Evolutionary conservation across 176 grass and related monocot genomes (phyloP).

Genomic region (Oryza officinalis): DNA sequence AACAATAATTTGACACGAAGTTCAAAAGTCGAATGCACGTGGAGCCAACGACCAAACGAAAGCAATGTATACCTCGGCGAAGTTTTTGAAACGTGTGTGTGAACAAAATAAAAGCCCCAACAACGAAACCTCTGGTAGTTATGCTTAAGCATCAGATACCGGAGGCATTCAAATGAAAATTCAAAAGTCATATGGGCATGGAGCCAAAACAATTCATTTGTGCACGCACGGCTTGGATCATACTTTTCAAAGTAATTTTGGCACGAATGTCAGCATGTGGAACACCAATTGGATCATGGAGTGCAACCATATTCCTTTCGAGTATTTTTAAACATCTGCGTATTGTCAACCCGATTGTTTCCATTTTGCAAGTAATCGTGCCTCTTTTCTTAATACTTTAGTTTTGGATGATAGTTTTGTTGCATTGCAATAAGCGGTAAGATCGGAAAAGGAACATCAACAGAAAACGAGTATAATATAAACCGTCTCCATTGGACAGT

Average conservation of each 20-base stretch:
- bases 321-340: neutral
- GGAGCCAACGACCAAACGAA: constrained; percentile 19
- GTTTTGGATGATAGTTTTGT: too few species aligned
- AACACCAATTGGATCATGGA: neutral
- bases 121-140: neutral
- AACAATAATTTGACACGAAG: neutral
- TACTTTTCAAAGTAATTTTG: neutral
- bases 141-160: neutral
- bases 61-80: neutral
- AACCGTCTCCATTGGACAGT: too few species aligned
- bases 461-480: too few species aligned
- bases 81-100: neutral
- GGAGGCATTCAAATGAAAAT: neutral
- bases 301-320: neutral
- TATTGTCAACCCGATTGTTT: neutral
- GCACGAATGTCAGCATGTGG: neutral
- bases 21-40: constrained; percentile 21
- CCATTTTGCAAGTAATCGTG: neutral
- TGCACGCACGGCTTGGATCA: neutral
- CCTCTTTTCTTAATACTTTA: neutral
- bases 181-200: neutral
- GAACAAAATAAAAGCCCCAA: neutral
- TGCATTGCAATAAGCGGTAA: too few species aligned
- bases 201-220: neutral
- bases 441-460: too few species aligned